phyloP scores from a whole-genome alignment of 2,329 filamentous ascomycete genomes.

The Aspergillus luchuensis region DNA sequence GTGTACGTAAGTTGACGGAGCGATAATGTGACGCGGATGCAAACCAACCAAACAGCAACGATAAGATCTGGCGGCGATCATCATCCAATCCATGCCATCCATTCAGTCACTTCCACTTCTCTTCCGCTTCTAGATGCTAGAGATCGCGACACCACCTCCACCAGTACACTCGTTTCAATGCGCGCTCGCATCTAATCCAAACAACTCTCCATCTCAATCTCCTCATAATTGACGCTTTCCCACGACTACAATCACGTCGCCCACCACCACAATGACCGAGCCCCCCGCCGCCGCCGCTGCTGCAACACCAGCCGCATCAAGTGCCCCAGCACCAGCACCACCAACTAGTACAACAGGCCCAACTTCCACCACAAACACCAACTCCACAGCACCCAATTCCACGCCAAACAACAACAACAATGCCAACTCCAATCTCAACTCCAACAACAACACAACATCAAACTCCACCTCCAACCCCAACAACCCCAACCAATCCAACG shows the following conservation, averaged over 20 bases:
- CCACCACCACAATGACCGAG: constrained; percentile 41
- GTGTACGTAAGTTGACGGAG: constrained; percentile 8
- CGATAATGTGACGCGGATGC: constrained; percentile 27
- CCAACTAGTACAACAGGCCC: constrained; percentile 20
- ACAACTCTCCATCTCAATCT: neutral
- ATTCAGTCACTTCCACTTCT: constrained; percentile 3
- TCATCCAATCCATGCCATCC: constrained; percentile 10
- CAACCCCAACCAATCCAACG: constrained; percentile 28
- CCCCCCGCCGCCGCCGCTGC: constrained; percentile 44
- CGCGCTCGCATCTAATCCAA: neutral
- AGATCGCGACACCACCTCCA: neutral
- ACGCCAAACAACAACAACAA: constrained; percentile 17
- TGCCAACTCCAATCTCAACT: constrained; percentile 20
- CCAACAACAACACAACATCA: constrained; percentile 16
- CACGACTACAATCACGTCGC: neutral
- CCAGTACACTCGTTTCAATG: neutral
- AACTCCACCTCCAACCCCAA: constrained; percentile 22
- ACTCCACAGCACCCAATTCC: constrained; percentile 23
- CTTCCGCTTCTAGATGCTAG: neutral
- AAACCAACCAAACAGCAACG: constrained; percentile 39
- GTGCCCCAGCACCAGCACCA: constrained; percentile 23
- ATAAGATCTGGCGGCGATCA: constrained; percentile 24
- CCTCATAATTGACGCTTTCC: neutral
- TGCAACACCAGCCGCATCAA: constrained; percentile 24
- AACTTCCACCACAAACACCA: constrained; percentile 21